phyloP scores from a whole-genome alignment of 257 asterid species.

The Lavandula angustifolia region DNA sequence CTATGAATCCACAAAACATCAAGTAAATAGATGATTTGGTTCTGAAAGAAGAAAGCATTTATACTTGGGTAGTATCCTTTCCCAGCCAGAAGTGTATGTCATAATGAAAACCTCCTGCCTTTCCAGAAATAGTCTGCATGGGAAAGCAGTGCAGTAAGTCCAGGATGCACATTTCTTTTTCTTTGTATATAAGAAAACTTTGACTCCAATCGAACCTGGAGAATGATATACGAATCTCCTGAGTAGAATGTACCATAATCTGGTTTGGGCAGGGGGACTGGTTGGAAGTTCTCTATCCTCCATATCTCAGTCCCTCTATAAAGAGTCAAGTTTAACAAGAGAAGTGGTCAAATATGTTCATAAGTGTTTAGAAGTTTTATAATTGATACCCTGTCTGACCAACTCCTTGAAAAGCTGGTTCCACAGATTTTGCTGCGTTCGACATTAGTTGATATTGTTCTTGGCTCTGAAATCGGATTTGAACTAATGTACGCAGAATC shows the following conservation, averaged over 20 bases:
- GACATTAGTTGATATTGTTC: slow-evolving; percentile 56
- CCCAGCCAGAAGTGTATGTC: slow-evolving; percentile 98
- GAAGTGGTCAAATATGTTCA: slow-evolving; percentile 1
- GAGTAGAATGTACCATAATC: slow-evolving; percentile 89
- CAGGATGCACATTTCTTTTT: slow-evolving; percentile 5
- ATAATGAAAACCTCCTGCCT: slow-evolving; percentile 79
- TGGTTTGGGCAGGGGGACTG: slow-evolving; percentile 84
- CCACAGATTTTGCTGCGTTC: slow-evolving; percentile 62
- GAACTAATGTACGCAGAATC: slow-evolving; percentile 25
- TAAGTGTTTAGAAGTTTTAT: background rate
- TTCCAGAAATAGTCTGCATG: slow-evolving; percentile 73
- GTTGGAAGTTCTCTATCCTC: slow-evolving; percentile 93
- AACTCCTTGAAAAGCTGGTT: slow-evolving; percentile 93
- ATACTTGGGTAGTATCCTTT: slow-evolving; percentile 97
- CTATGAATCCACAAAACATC: slow-evolving; percentile 36
- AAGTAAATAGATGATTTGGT: too few relatives aligned
- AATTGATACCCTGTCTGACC: slow-evolving; percentile 79
- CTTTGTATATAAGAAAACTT: background rate
- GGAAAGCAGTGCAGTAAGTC: slow-evolving; percentile 18
- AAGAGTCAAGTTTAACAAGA: slow-evolving; percentile 50
- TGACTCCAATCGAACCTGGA: slow-evolving; percentile 58
- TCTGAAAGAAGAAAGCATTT: too few relatives aligned
- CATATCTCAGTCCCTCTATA: slow-evolving; percentile 86
- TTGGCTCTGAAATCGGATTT: slow-evolving; percentile 31
- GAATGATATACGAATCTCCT: slow-evolving; percentile 85